Evolutionary conservation across 192 early-diverging fungal species (phyloP).

Genomic region (Chytriomyces confervae): DNA sequence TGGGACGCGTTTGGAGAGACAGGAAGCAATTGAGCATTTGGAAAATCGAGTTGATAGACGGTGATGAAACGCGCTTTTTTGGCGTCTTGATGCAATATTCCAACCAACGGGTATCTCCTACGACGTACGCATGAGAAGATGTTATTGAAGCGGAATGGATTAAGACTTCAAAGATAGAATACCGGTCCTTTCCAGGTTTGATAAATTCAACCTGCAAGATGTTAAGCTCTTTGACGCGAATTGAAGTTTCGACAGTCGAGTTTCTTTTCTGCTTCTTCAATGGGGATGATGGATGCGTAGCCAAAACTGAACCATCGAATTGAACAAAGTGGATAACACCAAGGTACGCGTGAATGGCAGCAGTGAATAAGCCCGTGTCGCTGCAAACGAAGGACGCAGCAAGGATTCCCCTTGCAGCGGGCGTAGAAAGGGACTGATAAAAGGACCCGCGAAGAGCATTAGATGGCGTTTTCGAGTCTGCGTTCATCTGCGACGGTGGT

Average conservation of each 20-base stretch:
- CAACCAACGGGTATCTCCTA: conserved; percentile 34
- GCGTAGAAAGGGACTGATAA: not conserved
- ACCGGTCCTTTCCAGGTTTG: not conserved
- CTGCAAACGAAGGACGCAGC: not conserved
- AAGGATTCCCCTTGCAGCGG: not conserved
- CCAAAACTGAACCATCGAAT: not conserved
- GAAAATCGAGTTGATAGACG: conserved; percentile 60
- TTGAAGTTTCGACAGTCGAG: not conserved
- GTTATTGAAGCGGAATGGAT: not conserved
- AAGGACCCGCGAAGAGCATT: not conserved
- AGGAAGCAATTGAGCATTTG: conserved; percentile 57
- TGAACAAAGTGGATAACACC: not conserved
- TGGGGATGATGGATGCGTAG: not conserved
- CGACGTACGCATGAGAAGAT: not conserved
- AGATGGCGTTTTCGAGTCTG: not conserved
- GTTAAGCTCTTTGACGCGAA: conserved; percentile 31
- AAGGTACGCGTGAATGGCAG: not conserved
- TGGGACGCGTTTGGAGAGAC: conserved; percentile 47
- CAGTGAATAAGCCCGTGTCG: not conserved
- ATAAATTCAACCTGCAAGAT: conserved; percentile 10
- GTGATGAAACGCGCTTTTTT: conserved; percentile 60
- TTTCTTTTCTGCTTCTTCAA: not conserved
- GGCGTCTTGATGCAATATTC: conserved; percentile 65
- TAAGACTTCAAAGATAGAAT: not conserved
- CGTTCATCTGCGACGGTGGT: not conserved